Evolutionary conservation across 1,139 yeast genomes (phyloP).

Genomic region (Eremothecium gossypii): DNA sequence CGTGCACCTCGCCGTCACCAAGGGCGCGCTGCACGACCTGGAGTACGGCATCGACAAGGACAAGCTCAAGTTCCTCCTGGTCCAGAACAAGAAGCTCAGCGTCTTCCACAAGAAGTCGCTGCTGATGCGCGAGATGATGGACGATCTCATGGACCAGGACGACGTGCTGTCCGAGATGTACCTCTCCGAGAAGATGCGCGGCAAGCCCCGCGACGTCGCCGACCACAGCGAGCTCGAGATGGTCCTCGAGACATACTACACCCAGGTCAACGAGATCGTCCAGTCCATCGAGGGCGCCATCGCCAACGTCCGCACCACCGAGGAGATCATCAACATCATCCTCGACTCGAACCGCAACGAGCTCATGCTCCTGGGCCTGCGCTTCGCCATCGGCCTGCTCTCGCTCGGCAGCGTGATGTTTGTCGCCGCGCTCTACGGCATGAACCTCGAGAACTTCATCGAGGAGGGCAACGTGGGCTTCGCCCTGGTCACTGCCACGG

Average conservation of each 20-base stretch:
- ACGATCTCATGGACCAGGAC: constrained; percentile 80
- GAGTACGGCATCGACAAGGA: constrained; percentile 82
- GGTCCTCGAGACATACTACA: constrained; percentile 64
- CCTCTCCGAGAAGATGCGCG: constrained; percentile 37
- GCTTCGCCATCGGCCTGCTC: constrained; percentile 58
- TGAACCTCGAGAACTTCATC: constrained; percentile 70
- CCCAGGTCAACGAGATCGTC: constrained; percentile 71
- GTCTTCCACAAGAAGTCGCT: constrained; percentile 79
- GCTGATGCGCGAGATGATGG: constrained; percentile 74
- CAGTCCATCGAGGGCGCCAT: constrained; percentile 66
- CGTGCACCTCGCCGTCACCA: constrained; percentile 62
- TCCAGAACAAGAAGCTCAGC: constrained; percentile 71
- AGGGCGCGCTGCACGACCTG: constrained; percentile 67
- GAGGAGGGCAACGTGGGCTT: constrained; percentile 57
- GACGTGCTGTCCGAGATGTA: constrained; percentile 66
- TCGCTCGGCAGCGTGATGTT: constrained; percentile 52
- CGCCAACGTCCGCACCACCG: constrained; percentile 67
- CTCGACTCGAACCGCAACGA: constrained; percentile 73
- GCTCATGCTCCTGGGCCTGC: constrained; percentile 61
- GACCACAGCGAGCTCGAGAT: constrained; percentile 66
- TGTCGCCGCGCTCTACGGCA: constrained; percentile 70
- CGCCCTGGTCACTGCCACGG: constrained; percentile 32
- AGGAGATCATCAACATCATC: constrained; percentile 70
- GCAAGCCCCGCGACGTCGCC: constrained; percentile 20
- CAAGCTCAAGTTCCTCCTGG: constrained; percentile 67